Conservation (phyloP, 164 flowering plant genomes). For the Pachysandra terminalis region DNA sequence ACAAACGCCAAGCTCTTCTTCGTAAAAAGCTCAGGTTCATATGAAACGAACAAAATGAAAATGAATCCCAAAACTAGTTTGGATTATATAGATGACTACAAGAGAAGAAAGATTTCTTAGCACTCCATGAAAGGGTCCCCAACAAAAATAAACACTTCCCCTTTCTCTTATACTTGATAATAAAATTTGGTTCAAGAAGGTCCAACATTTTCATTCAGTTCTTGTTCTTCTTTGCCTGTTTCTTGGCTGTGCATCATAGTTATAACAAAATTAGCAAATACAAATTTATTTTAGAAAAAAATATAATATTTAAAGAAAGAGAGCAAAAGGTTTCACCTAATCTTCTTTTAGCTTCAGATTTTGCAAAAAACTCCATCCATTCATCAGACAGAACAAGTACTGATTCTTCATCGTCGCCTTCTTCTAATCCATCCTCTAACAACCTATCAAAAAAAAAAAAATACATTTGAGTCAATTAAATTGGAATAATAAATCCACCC, state of each 20-base stretch:
- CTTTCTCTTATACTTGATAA: background rate
- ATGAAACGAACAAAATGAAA: too few species aligned
- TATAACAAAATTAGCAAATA: background rate
- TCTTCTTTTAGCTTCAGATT: conserved; percentile 65
- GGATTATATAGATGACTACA: background rate
- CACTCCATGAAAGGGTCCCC: background rate
- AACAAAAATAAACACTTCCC: background rate
- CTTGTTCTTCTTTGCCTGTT: conserved; percentile 30
- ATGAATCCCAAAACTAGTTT: background rate
- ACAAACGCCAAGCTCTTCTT: too few species aligned
- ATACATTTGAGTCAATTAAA: background rate
- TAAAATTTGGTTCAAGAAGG: background rate
- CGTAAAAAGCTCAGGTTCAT: too few species aligned
- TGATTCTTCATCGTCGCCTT: conserved; percentile 55
- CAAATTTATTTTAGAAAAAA: background rate
- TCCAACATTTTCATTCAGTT: background rate
- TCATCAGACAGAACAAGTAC: conserved; percentile 69
- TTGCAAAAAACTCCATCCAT: conserved; percentile 78
- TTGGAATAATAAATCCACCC: background rate
- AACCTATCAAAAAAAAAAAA: conserved; percentile 9
- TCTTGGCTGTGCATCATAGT: conserved; percentile 27
- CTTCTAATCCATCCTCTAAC: conserved; percentile 17
- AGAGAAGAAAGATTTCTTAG: background rate
- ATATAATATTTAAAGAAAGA: background rate
- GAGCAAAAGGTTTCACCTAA: conserved; percentile 22